Evolutionary conservation across 805 yeast genomes (phyloP).

Genomic region (Jamesozyma lodderae): DNA sequence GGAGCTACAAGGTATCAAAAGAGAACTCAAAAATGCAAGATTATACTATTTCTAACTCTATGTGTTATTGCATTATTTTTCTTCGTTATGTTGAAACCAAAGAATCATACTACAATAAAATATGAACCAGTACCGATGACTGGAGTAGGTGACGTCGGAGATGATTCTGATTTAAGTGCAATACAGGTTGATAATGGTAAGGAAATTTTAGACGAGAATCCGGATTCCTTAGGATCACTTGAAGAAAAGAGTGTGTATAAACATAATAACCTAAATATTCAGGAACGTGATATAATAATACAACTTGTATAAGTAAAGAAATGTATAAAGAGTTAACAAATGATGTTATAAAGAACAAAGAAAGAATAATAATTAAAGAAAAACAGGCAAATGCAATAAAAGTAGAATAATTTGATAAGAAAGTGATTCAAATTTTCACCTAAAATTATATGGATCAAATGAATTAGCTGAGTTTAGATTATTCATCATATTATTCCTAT

Average conservation of each 20-base stretch:
- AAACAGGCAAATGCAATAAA: neutral
- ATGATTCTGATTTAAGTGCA: too few species aligned
- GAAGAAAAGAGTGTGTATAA: too few species aligned
- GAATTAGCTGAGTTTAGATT: conserved; percentile 35
- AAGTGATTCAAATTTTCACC: conserved; percentile 15
- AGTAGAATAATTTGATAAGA: too few species aligned
- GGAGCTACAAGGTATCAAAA: conserved; percentile 77
- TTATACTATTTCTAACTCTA: conserved; percentile 64
- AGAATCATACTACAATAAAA: conserved; percentile 7
- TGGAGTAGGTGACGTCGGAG: too few species aligned
- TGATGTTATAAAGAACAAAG: neutral
- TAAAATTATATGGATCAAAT: conserved; percentile 39
- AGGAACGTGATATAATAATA: neutral
- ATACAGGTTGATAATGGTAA: neutral
- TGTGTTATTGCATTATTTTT: conserved; percentile 65
- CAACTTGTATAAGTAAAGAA: neutral
- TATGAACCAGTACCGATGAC: conserved; percentile 1
- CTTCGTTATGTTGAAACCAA: conserved; percentile 61
- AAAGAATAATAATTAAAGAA: neutral
- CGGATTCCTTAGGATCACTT: too few species aligned
- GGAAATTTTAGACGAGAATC: neutral
- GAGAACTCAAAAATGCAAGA: conserved; percentile 82
- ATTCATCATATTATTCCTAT: conserved; percentile 12
- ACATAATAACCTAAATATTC: neutral
- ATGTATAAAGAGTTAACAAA: too few species aligned